These are phyloP conservation scores for Ilyonectria mors-panacis DNA, from an alignment of 2,329 filamentous ascomycete species.

Conservation along the genomic window DNA sequence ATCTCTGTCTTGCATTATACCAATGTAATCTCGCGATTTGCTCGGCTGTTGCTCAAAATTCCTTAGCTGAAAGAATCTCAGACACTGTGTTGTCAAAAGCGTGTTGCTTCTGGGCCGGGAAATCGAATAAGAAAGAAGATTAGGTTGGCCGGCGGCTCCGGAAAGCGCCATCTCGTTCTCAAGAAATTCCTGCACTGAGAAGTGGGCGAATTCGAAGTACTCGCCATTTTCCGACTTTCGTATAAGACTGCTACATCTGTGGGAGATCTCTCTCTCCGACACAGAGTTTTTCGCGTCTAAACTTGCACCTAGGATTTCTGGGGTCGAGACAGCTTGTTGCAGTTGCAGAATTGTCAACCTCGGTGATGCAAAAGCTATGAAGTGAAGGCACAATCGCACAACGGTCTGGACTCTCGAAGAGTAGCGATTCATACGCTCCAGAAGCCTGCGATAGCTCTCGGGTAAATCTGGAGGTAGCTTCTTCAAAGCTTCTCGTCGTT, in stretches of 20 bases:
- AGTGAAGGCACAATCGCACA: slow-evolving; percentile 15
- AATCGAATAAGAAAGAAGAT: slow-evolving; percentile 6
- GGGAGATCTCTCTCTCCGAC: slow-evolving; percentile 13
- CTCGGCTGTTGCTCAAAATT: slow-evolving; percentile 5
- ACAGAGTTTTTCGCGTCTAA: slow-evolving; percentile 11
- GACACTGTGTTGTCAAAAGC: slow-evolving; percentile 14
- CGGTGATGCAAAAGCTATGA: background rate
- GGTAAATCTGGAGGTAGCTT: slow-evolving; percentile 21
- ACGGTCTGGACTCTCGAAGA: background rate
- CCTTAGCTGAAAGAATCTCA: slow-evolving; percentile 22
- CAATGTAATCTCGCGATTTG: background rate
- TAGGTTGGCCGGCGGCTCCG: background rate
- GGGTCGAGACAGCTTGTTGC: slow-evolving; percentile 21
- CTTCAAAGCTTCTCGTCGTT: slow-evolving; percentile 25
- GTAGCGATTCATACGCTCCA: background rate
- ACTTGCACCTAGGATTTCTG: fast-evolving
- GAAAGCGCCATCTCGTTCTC: background rate
- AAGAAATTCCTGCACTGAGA: slow-evolving; percentile 37
- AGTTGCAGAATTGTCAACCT: background rate
- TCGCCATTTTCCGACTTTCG: background rate
- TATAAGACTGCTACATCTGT: slow-evolving; percentile 30
- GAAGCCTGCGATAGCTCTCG: slow-evolving; percentile 30
- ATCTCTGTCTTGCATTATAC: fast-evolving
- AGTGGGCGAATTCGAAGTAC: slow-evolving; percentile 33
- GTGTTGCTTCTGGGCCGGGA: fast-evolving